A percentile compares a stretch with the other conserved stretches of the same genome.
Conservation (phyloP, 2,329 filamentous ascomycete genomes). For the Metarhizium album region DNA sequence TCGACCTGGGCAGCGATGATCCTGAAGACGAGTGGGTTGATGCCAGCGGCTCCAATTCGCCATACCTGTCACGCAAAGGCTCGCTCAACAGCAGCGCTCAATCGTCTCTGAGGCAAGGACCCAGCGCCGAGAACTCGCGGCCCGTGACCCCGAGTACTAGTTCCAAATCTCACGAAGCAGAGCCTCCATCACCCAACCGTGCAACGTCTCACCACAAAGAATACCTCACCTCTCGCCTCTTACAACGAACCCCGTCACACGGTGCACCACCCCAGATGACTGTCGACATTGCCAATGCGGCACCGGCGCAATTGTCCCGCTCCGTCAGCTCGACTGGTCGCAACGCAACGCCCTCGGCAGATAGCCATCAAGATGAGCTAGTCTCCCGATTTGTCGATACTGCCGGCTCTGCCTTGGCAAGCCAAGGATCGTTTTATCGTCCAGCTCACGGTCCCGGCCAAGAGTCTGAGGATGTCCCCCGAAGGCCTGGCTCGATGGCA, state of each 20-base stretch:
- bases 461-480: conserved; percentile 20
- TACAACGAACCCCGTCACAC: conserved; percentile 53
- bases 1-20: conserved; percentile 46
- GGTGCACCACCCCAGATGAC: conserved; percentile 56
- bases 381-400: conserved; percentile 50
- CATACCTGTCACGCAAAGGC: conserved; percentile 36
- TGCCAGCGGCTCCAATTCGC: conserved; percentile 52
- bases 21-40: conserved; percentile 54
- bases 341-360: conserved; percentile 15
- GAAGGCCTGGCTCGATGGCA: conserved; percentile 32
- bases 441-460: conserved; percentile 21
- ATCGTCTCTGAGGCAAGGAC: conserved; percentile 30
- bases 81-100: conserved; percentile 40
- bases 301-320: conserved; percentile 25
- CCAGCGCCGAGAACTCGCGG: conserved; percentile 22
- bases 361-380: conserved; percentile 34
- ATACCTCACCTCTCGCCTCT: conserved; percentile 55
- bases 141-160: conserved; percentile 24
- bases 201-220: conserved; percentile 45
- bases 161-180: conserved; percentile 4
- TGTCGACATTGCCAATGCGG: conserved; percentile 35
- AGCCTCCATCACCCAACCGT: conserved; percentile 22
- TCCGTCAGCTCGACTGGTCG: conserved; percentile 20
- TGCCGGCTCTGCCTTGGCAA: conserved; percentile 36
- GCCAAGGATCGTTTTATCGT: conserved; percentile 42